These are phyloP conservation scores for Mollisiaceae sp. DNA, from an alignment of 2,329 filamentous ascomycete species.

Conservation along the genomic window DNA sequence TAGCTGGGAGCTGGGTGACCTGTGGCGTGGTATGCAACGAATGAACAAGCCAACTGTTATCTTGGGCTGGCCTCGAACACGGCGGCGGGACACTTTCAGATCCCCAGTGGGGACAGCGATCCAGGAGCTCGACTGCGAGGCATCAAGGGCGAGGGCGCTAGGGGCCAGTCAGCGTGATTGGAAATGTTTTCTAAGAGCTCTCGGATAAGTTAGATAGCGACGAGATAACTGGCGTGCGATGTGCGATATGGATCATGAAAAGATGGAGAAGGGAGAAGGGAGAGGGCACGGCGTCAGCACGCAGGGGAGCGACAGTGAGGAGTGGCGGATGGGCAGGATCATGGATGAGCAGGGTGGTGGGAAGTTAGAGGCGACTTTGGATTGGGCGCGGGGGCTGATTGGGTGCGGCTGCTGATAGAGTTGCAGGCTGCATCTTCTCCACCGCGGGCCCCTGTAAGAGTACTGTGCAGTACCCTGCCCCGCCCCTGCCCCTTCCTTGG, in stretches of 20 bases:
- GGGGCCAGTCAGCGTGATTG: slow-evolving; percentile 16
- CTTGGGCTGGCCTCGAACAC: background rate
- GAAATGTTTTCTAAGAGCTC: background rate
- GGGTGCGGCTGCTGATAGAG: slow-evolving; percentile 1
- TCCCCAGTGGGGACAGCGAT: background rate
- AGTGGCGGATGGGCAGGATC: background rate
- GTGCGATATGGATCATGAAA: background rate
- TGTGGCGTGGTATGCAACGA: slow-evolving; percentile 3
- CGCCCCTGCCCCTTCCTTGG: too few species aligned
- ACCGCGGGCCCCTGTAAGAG: background rate
- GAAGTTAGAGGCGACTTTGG: background rate
- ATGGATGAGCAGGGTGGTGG: background rate
- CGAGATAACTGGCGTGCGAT: background rate
- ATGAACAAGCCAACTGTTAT: background rate
- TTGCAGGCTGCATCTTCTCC: background rate
- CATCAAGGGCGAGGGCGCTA: background rate
- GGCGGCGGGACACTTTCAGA: background rate
- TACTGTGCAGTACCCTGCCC: too few species aligned
- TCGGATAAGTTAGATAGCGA: background rate
- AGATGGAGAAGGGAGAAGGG: slow-evolving; percentile 3
- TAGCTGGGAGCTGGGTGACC: slow-evolving; percentile 6
- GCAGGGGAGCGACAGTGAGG: background rate
- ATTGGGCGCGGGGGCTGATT: background rate
- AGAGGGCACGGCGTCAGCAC: background rate
- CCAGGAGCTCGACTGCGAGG: background rate